Conservation (phyloP, 2,329 filamentous ascomycete genomes). For the Plenodomus tracheiphilus region DNA sequence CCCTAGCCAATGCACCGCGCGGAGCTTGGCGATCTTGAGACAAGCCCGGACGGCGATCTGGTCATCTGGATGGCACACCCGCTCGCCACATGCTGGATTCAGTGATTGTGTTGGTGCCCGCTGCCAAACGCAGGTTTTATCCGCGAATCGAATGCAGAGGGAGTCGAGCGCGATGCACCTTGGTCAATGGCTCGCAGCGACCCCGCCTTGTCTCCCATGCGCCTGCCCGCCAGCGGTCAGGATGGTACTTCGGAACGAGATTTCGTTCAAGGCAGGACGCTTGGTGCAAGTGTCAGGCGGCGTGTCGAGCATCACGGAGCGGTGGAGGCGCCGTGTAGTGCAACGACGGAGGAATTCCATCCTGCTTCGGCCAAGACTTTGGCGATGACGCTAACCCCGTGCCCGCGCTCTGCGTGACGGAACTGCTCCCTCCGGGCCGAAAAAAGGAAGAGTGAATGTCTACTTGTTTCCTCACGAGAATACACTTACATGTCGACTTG, state of each 20-base stretch:
- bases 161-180: neutral
- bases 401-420: neutral
- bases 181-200: too few relatives aligned
- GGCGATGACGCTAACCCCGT: neutral
- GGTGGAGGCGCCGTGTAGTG: neutral
- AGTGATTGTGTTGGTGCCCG: neutral
- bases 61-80: neutral
- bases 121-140: neutral
- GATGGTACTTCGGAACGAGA: neutral
- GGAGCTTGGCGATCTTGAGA: neutral
- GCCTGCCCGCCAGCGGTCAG: neutral
- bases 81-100: neutral
- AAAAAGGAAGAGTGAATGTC: neutral
- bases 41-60: neutral
- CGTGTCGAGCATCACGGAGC: neutral
- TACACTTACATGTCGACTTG: neutral
- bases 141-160: neutral
- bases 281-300: neutral
- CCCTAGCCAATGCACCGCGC: neutral
- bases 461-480: neutral
- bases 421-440: neutral
- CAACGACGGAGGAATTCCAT: neutral
- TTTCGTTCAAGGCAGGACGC: neutral
- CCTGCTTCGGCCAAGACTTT: neutral
- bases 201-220: neutral